Base-by-base conservation (phyloP, 2,329 filamentous ascomycete species). In the Cladorrhinum sp. region DNA sequence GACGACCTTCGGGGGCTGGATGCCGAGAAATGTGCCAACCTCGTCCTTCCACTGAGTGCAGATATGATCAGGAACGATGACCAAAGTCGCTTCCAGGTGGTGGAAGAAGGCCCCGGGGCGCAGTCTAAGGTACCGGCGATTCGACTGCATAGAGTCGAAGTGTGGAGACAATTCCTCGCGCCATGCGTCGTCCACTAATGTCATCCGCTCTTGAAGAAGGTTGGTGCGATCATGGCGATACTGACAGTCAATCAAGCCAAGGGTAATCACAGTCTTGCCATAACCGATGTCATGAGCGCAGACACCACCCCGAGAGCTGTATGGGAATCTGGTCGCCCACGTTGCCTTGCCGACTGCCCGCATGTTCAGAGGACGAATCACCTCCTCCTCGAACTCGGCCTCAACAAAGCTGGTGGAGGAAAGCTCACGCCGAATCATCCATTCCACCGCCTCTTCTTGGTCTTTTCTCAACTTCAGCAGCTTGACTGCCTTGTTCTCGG, bases 261-360 rank as follows among this genome's bases (percentile, higher is more conserved):
- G 71, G 5, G 68, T 73, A 24, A 78, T 67, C 3, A 79, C 70
- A 0, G 78, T 80, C 66, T 80, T 80, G 1, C 78, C 77, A 57
- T 75, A 79, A 16, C 78, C 78, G 14, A 79, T 75, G 26, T 78
- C 73, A 49, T 79, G 77, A 1, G 77, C 77, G 6, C 78, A 67
- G 8, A 79, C 70, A 26, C 77, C 78, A 12, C 78, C 77, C 2
- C 67, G 69, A 36, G 66, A 52, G 68, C 65, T 61, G 49, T 59
- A 61, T 1, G 62, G 63, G n/a, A 58, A 62, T 23, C 71, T 68
- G 4, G 63, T 61, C 2, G 67, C 64, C 54, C 70, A 62, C 3
- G 59, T 57, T 1, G 74, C 75, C 5, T 66, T 62, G 6, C 71
- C 76, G 2, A 70, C 24, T 1, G 77, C 60, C 2, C 76, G 72